Evolutionary conservation across 352 stramenopile genomes (phyloP).

Genomic region (Elongisporangium prolatum): DNA sequence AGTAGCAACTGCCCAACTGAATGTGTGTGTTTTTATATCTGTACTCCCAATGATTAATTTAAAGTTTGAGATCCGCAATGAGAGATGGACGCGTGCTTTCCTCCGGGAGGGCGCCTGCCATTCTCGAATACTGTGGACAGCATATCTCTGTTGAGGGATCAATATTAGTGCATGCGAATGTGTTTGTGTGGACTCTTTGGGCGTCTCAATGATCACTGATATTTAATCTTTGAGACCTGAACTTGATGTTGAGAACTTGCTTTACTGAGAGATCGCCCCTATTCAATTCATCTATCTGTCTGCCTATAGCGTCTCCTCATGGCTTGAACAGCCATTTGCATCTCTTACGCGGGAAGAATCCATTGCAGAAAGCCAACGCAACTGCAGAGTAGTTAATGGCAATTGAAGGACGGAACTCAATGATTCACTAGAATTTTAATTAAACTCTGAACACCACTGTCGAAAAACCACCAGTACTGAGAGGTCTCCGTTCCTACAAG

Average conservation of each 20-base stretch:
- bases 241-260: conserved; percentile 52
- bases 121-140: conserved; percentile 57
- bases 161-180: neutral
- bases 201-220: conserved; percentile 77
- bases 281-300: conserved; percentile 1
- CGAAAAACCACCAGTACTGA: neutral
- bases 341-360: neutral
- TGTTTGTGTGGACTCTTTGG: neutral
- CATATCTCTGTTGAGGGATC: conserved; percentile 66
- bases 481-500: neutral
- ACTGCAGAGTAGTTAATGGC: neutral
- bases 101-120: conserved; percentile 15
- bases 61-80: conserved; percentile 82
- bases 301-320: neutral
- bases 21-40: conserved; percentile 6
- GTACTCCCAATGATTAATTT: conserved; percentile 62
- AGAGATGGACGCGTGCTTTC: conserved; percentile 32
- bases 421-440: conserved; percentile 1
- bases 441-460: neutral
- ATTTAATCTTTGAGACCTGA: conserved; percentile 88
- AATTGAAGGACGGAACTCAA: neutral
- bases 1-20: neutral
- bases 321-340: neutral
- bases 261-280: conserved; percentile 60
- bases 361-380: no score